Evolutionary conservation across 2,329 filamentous ascomycete species (phyloP).

Genomic region (Teratosphaeria epicoccoides): DNA sequence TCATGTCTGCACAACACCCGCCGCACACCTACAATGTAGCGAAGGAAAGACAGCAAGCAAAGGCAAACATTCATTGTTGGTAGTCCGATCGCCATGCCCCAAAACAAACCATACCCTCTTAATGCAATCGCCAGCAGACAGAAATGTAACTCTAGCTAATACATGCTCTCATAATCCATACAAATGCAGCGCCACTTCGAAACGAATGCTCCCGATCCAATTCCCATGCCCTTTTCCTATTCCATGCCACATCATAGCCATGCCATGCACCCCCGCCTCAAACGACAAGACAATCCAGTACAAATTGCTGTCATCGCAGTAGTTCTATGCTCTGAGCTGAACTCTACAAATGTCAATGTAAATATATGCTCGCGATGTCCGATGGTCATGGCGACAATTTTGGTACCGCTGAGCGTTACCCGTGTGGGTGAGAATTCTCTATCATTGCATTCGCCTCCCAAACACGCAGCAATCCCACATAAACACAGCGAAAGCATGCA

Average conservation of each 20-base stretch:
- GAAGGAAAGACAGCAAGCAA: background rate
- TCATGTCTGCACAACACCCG: background rate
- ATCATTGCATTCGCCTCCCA: background rate
- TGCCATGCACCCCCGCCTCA: background rate
- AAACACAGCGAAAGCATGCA: too few relatives aligned
- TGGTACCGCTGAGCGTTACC: background rate
- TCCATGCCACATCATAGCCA: background rate
- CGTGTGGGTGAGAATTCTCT: background rate
- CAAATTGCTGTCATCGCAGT: background rate
- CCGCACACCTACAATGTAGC: background rate
- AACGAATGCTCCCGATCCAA: background rate
- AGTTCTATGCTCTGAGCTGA: background rate
- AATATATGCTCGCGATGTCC: background rate
- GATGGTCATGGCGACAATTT: background rate
- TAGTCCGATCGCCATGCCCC: background rate
- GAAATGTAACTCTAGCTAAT: background rate
- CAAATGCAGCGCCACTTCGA: background rate
- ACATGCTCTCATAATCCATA: background rate
- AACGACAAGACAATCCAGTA: background rate
- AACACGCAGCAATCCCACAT: too few relatives aligned
- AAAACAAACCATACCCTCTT: background rate
- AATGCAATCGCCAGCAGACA: background rate
- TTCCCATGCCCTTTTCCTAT: background rate
- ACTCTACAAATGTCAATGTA: background rate
- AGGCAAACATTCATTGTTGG: background rate